Evolutionary conservation across 192 early-diverging fungal species (phyloP), one percentile per base, ranked within the genome.

Genomic region (Coemansia sp.): DNA sequence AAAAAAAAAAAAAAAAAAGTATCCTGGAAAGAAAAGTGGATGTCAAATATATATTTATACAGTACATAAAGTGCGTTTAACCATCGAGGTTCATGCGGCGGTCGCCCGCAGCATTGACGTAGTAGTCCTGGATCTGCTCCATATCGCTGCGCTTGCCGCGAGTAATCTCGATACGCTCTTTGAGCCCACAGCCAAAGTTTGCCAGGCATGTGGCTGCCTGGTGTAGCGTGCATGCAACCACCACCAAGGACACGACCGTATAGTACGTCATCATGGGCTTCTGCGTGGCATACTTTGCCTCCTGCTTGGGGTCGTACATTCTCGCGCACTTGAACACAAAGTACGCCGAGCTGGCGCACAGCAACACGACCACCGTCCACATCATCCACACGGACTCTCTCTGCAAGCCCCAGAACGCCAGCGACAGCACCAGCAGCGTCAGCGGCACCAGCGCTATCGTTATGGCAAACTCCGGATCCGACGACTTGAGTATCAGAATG

Each of bases 401-500:
- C 17, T 65, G 60, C 58, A 78, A 39, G n/a, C 60, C 56, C 75
- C 68, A 78, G 42, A 78, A 71, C 26, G 75, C 75, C 75, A 78
- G 49, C 32, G 53, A 49, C 49, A 78, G 65, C 6, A 78, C 75
- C 15, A 63, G 14, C 16, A 78, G 53, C 9, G 75, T 78, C 10
- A 78, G 21, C 3, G 75, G 75, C 49, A 78, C 69, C 51, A 72
- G 50, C 16, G 69, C 75, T 7, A 78, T 42, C 9, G 75, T 78
- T 26, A 78, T 72, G 26, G 30, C 75, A 54, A 78, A 78, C 62
- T 78, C 75, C 20, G 75, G 64, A 58, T 79, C 76, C 16, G 60
- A 62, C 26, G 65, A 64, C 52, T 72, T 72, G 21, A 79, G 61
- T 15, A 89, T 64, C 34, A 91, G 57, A 10, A 81, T 84, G 15